These are phyloP conservation scores for Hygrophoropsis aurantiaca DNA, from an alignment of 768 basidiomycete genomes.

Conservation along the genomic window DNA sequence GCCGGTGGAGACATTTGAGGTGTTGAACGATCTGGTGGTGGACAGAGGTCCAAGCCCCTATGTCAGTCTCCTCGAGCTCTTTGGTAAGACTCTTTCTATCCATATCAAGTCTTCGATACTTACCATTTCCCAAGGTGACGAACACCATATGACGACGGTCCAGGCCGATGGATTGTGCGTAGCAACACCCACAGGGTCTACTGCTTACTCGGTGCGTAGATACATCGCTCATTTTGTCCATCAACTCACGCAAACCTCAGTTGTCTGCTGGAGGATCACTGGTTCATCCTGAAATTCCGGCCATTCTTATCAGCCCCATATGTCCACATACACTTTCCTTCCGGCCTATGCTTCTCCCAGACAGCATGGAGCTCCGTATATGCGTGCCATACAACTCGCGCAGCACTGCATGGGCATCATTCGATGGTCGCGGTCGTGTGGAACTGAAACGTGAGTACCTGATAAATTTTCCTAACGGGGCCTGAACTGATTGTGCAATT, in stretches of 20 bases:
- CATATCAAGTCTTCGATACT: constrained; percentile 5
- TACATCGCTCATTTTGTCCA: not conserved
- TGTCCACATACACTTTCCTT: constrained; percentile 99
- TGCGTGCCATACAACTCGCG: constrained; percentile 99
- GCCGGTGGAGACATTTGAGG: constrained; percentile 95
- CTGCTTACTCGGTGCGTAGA: constrained; percentile 87
- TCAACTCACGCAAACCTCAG: constrained; percentile 30
- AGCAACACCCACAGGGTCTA: constrained; percentile 96
- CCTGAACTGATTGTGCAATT: constrained; percentile 2
- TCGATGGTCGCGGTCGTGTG: constrained; percentile 94
- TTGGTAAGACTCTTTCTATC: constrained; percentile 55
- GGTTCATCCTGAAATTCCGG: constrained; percentile 96
- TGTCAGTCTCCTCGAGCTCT: constrained; percentile 92
- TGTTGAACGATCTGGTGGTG: constrained; percentile 94
- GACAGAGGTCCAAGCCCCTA: constrained; percentile 98
- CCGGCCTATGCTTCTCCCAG: constrained; percentile 96
- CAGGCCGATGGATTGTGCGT: constrained; percentile 97
- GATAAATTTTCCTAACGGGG: not conserved
- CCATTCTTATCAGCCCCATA: constrained; percentile 94
- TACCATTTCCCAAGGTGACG: constrained; percentile 66
- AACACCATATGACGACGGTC: constrained; percentile 98
- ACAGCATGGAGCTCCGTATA: constrained; percentile 96
- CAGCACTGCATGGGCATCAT: constrained; percentile 98
- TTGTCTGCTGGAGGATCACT: constrained; percentile 97
- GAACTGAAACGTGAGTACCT: constrained; percentile 84